Evolutionary conservation across 306 rosid genomes (phyloP).

Genomic region (Quercus rubra): DNA sequence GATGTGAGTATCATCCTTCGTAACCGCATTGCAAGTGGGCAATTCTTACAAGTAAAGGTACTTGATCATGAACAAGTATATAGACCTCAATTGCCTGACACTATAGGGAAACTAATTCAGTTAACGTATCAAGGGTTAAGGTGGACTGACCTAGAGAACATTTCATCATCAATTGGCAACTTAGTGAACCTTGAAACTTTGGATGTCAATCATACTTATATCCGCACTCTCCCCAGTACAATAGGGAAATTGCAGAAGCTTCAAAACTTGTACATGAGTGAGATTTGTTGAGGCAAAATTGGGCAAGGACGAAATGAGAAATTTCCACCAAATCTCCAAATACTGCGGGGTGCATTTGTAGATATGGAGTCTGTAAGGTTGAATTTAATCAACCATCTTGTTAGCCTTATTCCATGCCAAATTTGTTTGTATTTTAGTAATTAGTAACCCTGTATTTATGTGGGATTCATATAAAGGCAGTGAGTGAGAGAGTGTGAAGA

Average conservation of each 20-base stretch:
- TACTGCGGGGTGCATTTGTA: constrained; percentile 35
- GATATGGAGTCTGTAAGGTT: constrained; percentile 33
- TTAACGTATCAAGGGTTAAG: constrained; percentile 44
- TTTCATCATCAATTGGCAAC: constrained; percentile 28
- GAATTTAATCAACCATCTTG: too few species aligned
- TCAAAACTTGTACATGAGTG: constrained; percentile 31
- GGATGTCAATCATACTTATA: constrained; percentile 38
- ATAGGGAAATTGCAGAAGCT: constrained; percentile 33
- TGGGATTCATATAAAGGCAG: too few species aligned
- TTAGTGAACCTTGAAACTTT: constrained; percentile 34
- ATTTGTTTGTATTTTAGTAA: too few species aligned
- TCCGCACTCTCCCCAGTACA: constrained; percentile 28
- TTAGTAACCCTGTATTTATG: too few species aligned
- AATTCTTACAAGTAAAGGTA: constrained; percentile 7
- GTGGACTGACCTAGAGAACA: constrained; percentile 31
- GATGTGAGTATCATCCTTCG: constrained; percentile 13
- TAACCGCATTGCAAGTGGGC: constrained; percentile 1
- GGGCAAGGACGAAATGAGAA: background rate
- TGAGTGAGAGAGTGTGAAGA: too few species aligned
- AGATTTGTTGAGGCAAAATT: constrained; percentile 13
- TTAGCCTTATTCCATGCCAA: too few species aligned
- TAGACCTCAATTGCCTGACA: constrained; percentile 35
- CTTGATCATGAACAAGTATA: constrained; percentile 48
- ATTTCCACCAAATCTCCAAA: constrained; percentile 23
- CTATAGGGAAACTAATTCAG: constrained; percentile 16